Evolutionary conservation across 768 basidiomycete species (phyloP).

Genomic region (Lanmaoa pseudosensibilis): DNA sequence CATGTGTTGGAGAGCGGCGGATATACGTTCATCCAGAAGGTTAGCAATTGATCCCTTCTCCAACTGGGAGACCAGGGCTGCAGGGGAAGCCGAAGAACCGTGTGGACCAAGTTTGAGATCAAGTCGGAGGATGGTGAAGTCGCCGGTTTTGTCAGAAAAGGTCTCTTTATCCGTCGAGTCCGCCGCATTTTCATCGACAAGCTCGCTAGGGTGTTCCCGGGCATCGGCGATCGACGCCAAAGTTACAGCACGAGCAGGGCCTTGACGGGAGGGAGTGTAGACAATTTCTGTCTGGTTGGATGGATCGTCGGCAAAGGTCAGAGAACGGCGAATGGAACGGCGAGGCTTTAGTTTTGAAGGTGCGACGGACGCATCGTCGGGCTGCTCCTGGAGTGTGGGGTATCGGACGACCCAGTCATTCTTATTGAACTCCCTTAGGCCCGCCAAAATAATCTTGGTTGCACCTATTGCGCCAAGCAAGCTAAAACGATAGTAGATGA

Average conservation of each 20-base stretch:
- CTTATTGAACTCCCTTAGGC: constrained; percentile 79
- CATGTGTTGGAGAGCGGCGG: constrained; percentile 71
- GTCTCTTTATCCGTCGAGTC: constrained; percentile 34
- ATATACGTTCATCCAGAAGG: constrained; percentile 83
- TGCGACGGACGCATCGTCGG: constrained; percentile 27
- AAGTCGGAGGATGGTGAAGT: constrained; percentile 87
- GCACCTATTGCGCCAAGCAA: constrained; percentile 76
- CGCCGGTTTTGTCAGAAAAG: constrained; percentile 46
- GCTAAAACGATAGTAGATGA: constrained; percentile 7
- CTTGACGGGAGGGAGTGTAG: constrained; percentile 47
- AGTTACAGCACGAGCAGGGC: constrained; percentile 59
- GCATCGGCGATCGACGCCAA: constrained; percentile 51
- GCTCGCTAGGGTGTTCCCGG: constrained; percentile 32
- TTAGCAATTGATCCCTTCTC: constrained; percentile 93
- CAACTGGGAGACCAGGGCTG: constrained; percentile 82
- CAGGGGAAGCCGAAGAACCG: constrained; percentile 58
- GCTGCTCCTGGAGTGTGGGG: constrained; percentile 64
- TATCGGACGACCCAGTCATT: constrained; percentile 88
- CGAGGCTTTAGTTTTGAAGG: constrained; percentile 31
- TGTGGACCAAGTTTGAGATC: constrained; percentile 89
- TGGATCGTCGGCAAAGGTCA: constrained; percentile 87
- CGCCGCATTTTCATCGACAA: constrained; percentile 18
- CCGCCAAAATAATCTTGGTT: constrained; percentile 64
- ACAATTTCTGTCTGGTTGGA: constrained; percentile 64
- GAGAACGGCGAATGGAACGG: constrained; percentile 59